Conservation (phyloP, 768 basidiomycete species). For the Daedaleopsis nitida region DNA sequence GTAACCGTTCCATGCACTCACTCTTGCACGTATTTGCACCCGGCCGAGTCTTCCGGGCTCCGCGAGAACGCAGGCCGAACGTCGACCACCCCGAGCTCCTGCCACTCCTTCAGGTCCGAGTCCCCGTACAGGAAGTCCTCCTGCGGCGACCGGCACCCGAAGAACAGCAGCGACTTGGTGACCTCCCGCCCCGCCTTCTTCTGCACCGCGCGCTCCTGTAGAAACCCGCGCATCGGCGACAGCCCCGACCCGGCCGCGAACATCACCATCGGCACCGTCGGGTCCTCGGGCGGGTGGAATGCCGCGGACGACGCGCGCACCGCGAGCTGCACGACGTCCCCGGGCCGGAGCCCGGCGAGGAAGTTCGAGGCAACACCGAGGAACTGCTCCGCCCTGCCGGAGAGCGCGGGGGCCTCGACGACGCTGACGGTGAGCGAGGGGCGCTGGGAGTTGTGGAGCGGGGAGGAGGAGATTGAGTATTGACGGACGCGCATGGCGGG, state of each 20-base stretch:
- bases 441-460: slow-evolving; percentile 43
- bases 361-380: slow-evolving; percentile 50
- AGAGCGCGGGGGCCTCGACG: slow-evolving; percentile 39
- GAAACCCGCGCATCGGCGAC: slow-evolving; percentile 53
- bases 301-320: slow-evolving; percentile 40
- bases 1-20: slow-evolving; percentile 11
- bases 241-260: slow-evolving; percentile 50
- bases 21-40: slow-evolving; percentile 35
- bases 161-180: slow-evolving; percentile 45
- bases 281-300: slow-evolving; percentile 48
- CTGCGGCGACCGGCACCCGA: slow-evolving; percentile 45
- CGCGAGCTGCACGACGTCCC: slow-evolving; percentile 45
- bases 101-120: slow-evolving; percentile 46
- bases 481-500: slow-evolving; percentile 51
- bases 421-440: slow-evolving; percentile 50
- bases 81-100: slow-evolving; percentile 43
- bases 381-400: slow-evolving; percentile 37
- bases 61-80: slow-evolving; percentile 45
- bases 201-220: slow-evolving; percentile 51
- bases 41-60: slow-evolving; percentile 20
- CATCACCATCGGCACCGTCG: slow-evolving; percentile 43
- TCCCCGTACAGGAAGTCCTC: slow-evolving; percentile 47
- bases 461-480: slow-evolving; percentile 54
- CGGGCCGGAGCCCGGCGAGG: slow-evolving; percentile 41
- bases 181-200: slow-evolving; percentile 45